These are phyloP conservation scores for Punctularia strigosozonata DNA, from an alignment of 768 basidiomycete species.

Conservation along the genomic window DNA sequence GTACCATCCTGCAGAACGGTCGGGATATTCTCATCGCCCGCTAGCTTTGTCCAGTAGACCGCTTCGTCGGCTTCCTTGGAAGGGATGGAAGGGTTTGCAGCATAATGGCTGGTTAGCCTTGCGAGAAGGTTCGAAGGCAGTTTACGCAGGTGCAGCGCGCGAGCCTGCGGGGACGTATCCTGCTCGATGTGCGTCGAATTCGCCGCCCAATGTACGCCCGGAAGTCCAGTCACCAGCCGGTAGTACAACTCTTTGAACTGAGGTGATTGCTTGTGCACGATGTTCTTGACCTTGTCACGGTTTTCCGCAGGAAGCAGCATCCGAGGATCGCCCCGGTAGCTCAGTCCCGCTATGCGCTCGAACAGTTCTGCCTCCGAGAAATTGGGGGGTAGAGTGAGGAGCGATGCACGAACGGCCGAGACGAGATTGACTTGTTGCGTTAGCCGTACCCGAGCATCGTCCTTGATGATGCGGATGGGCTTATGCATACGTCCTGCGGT, in stretches of 20 bases:
- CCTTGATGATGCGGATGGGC: slow-evolving; percentile 85
- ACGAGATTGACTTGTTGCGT: slow-evolving; percentile 91
- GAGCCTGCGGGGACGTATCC: slow-evolving; percentile 56
- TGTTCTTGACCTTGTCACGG: slow-evolving; percentile 87
- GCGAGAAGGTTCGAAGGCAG: slow-evolving; percentile 58
- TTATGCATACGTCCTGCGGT: slow-evolving; percentile 96
- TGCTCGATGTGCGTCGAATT: slow-evolving; percentile 50
- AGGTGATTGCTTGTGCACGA: slow-evolving; percentile 68
- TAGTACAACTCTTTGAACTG: slow-evolving; percentile 88
- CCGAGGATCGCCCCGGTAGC: slow-evolving; percentile 83
- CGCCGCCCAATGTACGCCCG: slow-evolving; percentile 65
- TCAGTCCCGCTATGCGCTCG: slow-evolving; percentile 74
- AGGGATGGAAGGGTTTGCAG: slow-evolving; percentile 19
- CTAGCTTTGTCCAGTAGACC: slow-evolving; percentile 65
- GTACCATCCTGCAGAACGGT: slow-evolving; percentile 41
- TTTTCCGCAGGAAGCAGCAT: slow-evolving; percentile 96
- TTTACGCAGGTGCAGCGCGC: slow-evolving; percentile 66
- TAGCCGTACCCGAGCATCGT: slow-evolving; percentile 83
- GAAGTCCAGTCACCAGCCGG: slow-evolving; percentile 62
- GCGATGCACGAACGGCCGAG: slow-evolving; percentile 81
- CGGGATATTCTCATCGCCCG: slow-evolving; percentile 48
- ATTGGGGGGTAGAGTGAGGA: slow-evolving; percentile 71
- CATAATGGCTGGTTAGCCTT: slow-evolving; percentile 42
- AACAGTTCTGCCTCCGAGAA: slow-evolving; percentile 82
- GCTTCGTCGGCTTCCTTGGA: slow-evolving; percentile 52